Evolutionary conservation across 1,284 basidiomycete species (phyloP).

Genomic region (Cystobasidium pallidum): DNA sequence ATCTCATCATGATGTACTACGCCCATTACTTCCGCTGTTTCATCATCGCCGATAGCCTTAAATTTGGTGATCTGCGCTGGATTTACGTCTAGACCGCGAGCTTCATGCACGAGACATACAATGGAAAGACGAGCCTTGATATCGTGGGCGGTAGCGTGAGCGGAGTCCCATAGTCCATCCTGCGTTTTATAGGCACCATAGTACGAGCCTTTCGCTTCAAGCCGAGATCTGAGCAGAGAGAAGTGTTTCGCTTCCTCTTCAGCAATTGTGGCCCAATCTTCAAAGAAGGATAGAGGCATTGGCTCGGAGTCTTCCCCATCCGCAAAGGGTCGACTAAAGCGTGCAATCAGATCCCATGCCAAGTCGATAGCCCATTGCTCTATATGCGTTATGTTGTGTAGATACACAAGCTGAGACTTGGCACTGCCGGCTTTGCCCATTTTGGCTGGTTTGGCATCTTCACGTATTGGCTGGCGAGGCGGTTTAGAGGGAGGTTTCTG

Average conservation of each 20-base stretch:
- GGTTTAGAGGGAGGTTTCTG: conserved; percentile 72
- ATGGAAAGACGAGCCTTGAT: conserved; percentile 78
- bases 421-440: conserved; percentile 64
- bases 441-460: conserved; percentile 68
- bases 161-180: conserved; percentile 65
- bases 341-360: conserved; percentile 53
- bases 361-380: conserved; percentile 76
- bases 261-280: conserved; percentile 61
- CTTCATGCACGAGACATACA: conserved; percentile 87
- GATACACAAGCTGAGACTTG: conserved; percentile 64
- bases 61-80: conserved; percentile 81
- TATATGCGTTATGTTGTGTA: conserved; percentile 83
- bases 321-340: conserved; percentile 43
- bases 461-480: conserved; percentile 63
- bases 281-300: conserved; percentile 55
- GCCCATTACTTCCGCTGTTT: conserved; percentile 72
- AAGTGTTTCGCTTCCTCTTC: conserved; percentile 80
- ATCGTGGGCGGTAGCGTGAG: conserved; percentile 70
- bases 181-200: conserved; percentile 65
- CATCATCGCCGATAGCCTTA: conserved; percentile 67
- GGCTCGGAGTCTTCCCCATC: conserved; percentile 33
- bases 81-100: conserved; percentile 82
- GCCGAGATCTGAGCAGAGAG: conserved; percentile 58
- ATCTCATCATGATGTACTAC: conserved; percentile 83
- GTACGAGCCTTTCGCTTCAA: conserved; percentile 66